A percentile compares a stretch with the other conserved stretches of the same genome.
Conservation (phyloP, 176 grass and related monocot genomes). For the Zea luxurians region DNA sequence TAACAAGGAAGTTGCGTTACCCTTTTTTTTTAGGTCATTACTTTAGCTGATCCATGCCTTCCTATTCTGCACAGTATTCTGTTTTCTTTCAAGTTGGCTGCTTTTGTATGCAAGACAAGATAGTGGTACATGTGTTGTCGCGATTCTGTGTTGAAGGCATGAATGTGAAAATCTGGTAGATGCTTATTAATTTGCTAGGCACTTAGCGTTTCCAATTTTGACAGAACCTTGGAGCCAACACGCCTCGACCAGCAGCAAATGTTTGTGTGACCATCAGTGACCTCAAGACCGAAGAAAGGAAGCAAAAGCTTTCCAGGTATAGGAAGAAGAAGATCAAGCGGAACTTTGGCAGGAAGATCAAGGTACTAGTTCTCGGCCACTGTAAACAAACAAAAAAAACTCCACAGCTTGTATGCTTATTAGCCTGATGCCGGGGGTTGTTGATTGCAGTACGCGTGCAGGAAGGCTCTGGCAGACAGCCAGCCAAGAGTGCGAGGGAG, state of each 20-base stretch:
- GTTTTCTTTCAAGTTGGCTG: constrained; percentile 20
- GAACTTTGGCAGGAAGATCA: constrained; percentile 98
- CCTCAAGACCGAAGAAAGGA: constrained; percentile 82
- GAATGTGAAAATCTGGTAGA: not conserved
- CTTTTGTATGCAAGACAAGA: constrained; percentile 14
- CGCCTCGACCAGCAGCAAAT: constrained; percentile 42
- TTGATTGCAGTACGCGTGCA: constrained; percentile 75
- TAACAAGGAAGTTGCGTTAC: constrained; percentile 24
- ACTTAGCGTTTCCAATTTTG: constrained; percentile 26
- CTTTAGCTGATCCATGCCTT: constrained; percentile 31
- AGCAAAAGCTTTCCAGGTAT: constrained; percentile 93
- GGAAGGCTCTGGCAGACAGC: constrained; percentile 97
- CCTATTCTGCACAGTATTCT: constrained; percentile 1
- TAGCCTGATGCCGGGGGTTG: not conserved
- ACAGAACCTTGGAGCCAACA: constrained; percentile 79
- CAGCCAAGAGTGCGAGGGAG: constrained; percentile 95
- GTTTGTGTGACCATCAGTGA: constrained; percentile 64
- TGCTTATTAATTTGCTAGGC: not conserved
- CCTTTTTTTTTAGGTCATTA: constrained; percentile 13
- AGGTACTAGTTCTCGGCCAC: constrained; percentile 48
- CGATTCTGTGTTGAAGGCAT: not conserved
- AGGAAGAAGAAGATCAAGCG: constrained; percentile 95
- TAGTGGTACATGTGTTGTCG: not conserved
- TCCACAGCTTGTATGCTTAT: not conserved
- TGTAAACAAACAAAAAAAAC: too few species aligned